These are phyloP conservation scores for Mortierella sp. DNA, from an alignment of 371 early-diverging fungal genomes.

Conservation along the genomic window DNA sequence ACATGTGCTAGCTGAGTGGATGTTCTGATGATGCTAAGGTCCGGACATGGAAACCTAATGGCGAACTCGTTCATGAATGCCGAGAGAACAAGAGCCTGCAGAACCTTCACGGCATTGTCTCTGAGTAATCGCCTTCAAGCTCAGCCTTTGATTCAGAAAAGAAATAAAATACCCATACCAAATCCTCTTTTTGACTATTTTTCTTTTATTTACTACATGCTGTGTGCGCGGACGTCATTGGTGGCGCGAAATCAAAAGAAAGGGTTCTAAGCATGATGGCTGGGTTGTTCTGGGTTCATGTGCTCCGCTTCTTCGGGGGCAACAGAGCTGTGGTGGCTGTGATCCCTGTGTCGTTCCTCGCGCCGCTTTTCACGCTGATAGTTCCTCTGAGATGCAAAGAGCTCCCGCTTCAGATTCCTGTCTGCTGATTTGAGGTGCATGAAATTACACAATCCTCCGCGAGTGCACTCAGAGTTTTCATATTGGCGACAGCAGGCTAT, in stretches of 20 bases:
- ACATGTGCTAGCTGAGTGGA: slow-evolving; percentile 40
- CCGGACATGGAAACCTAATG: slow-evolving; percentile 49
- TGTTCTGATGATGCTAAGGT: slow-evolving; percentile 58
- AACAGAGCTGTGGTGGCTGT: slow-evolving; percentile 26
- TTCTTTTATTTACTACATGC: slow-evolving; percentile 8
- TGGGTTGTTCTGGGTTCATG: slow-evolving; percentile 29
- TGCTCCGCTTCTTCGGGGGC: slow-evolving; percentile 40
- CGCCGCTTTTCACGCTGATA: slow-evolving; percentile 69
- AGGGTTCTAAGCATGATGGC: slow-evolving; percentile 1
- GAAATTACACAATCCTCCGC: slow-evolving; percentile 98
- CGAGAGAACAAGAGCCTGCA: slow-evolving; percentile 24
- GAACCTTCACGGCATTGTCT: slow-evolving; percentile 46
- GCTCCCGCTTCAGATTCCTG: slow-evolving; percentile 79
- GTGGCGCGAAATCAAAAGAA: not conserved
- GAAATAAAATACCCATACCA: not conserved
- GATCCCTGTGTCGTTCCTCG: slow-evolving; percentile 49
- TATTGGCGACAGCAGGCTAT: slow-evolving; percentile 97
- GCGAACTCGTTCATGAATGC: slow-evolving; percentile 35
- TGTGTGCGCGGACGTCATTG: not conserved
- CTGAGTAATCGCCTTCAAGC: slow-evolving; percentile 15
- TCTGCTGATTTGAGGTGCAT: slow-evolving; percentile 96
- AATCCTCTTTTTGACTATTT: not conserved
- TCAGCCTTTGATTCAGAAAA: not conserved
- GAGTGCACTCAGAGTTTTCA: slow-evolving; percentile 94
- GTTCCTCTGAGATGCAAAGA: slow-evolving; percentile 85